Evolutionary conservation across 441 rosid species (phyloP), one percentile per base, ranked within the genome.

Genomic region (Biscutella auriculata): DNA sequence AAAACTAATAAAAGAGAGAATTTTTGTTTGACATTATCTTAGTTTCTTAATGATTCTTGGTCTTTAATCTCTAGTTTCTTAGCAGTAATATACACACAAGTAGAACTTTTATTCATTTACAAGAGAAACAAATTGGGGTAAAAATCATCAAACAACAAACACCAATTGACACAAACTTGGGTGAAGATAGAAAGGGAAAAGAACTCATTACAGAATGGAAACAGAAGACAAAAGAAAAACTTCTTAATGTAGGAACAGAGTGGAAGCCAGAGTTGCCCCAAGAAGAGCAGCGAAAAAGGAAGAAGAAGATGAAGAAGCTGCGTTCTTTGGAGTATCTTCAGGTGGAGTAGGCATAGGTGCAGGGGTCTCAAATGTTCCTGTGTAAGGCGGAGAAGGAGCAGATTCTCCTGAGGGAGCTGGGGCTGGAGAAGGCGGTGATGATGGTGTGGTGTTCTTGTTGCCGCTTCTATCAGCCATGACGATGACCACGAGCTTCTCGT

Each of bases 401-500:
- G 56, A 56, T 40, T 48, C 64, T 13, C 16, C 53, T 8, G 44
- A 32, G 26, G 60, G 42, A 19, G 23, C 6, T 12, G 33, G 12
- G 32, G 62, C 21, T 2, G 52, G 52, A 42, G 45, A 28, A 3
- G 52, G 36, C 33, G 29, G 19, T 42, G 60, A 65, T 43, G 37
- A 47, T 14, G 15, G 4, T 19, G 23, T 19, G 23, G 23, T 19
- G 23, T 19, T 19, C 23, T 19, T 19, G 27, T 11, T 44, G 58
- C 67, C 68, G 76, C 73, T 73, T 60, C 97, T 71, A 42, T 81
- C 76, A 2, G 90, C 83, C 70, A 85, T 40, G 58, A 91, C 93
- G 12, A 71, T 57, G 1, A 76, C 61, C 4, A 28, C 57, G 37
- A 87, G 28, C 70, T 86, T 87, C 63, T 84, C 76, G 23, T 73